Conservation (phyloP, 1,284 basidiomycete genomes). For the Malassezia pachydermatis region DNA sequence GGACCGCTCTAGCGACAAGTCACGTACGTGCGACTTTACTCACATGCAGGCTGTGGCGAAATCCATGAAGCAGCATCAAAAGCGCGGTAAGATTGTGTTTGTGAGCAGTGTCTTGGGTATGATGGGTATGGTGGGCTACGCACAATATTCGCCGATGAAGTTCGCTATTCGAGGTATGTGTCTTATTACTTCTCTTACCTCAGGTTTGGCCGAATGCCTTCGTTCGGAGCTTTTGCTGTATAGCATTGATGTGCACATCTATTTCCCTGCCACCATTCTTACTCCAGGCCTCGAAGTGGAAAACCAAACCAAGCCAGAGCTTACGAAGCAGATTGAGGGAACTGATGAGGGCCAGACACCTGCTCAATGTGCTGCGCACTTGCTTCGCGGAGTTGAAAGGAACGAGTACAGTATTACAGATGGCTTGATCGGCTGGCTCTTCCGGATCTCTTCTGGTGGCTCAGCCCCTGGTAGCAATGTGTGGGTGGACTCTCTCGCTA, state of each 20-base stretch:
- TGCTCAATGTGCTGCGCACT: slow-evolving; percentile 57
- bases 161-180: slow-evolving; percentile 69
- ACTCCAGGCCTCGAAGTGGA: slow-evolving; percentile 72
- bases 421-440: slow-evolving; percentile 33
- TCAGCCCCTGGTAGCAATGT: slow-evolving; percentile 29
- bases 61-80: slow-evolving; percentile 18
- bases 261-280: slow-evolving; percentile 75
- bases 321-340: slow-evolving; percentile 73
- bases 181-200: not conserved
- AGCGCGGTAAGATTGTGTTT: slow-evolving; percentile 64
- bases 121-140: slow-evolving; percentile 72
- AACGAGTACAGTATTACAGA: slow-evolving; percentile 40
- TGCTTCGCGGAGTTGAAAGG: slow-evolving; percentile 52
- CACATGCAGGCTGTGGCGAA: not conserved
- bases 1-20: slow-evolving; percentile 62
- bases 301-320: slow-evolving; percentile 67
- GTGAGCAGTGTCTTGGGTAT: slow-evolving; percentile 71
- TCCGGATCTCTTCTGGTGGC: slow-evolving; percentile 33
- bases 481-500: slow-evolving; percentile 24
- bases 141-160: slow-evolving; percentile 77
- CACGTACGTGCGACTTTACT: slow-evolving; percentile 53
- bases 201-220: slow-evolving; percentile 74
- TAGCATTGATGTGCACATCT: slow-evolving; percentile 69
- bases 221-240: slow-evolving; percentile 72
- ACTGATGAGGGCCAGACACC: slow-evolving; percentile 61